phyloP scores from a whole-genome alignment of 768 basidiomycete genomes.

The Leccinum subgranulosum region DNA sequence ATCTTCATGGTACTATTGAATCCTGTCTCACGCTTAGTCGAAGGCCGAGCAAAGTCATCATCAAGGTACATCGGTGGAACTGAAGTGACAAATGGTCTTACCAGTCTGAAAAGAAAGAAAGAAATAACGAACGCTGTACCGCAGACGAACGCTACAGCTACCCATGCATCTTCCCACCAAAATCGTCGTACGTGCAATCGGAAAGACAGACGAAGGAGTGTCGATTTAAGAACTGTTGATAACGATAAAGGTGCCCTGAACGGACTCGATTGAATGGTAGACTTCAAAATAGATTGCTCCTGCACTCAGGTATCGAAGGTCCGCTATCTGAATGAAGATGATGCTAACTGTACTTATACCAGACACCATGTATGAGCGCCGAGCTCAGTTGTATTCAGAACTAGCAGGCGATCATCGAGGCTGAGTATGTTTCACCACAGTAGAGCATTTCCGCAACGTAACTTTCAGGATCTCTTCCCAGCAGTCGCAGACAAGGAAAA shows the following conservation, averaged over 20 bases:
- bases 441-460: too few species aligned
- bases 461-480: too few species aligned
- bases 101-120: not conserved
- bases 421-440: too few species aligned
- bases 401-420: too few species aligned
- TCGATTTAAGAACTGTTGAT: conserved; percentile 2
- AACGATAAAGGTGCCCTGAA: conserved; percentile 3
- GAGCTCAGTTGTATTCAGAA: too few species aligned
- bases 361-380: too few species aligned
- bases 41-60: not conserved
- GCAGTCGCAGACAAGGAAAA: too few species aligned
- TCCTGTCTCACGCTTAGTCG: not conserved
- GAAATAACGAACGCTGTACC: not conserved
- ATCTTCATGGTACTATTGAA: not conserved
- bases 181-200: conserved; percentile 12
- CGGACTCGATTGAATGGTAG: not conserved
- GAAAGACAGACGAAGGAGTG: conserved; percentile 13
- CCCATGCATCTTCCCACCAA: conserved; percentile 18
- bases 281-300: not conserved
- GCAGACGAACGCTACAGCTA: not conserved
- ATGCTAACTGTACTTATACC: too few species aligned
- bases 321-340: too few species aligned
- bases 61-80: not conserved
- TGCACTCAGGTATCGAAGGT: not conserved
- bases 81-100: not conserved